phyloP scores from a whole-genome alignment of 2,329 filamentous ascomycete species.

The Davidsoniella virescens region DNA sequence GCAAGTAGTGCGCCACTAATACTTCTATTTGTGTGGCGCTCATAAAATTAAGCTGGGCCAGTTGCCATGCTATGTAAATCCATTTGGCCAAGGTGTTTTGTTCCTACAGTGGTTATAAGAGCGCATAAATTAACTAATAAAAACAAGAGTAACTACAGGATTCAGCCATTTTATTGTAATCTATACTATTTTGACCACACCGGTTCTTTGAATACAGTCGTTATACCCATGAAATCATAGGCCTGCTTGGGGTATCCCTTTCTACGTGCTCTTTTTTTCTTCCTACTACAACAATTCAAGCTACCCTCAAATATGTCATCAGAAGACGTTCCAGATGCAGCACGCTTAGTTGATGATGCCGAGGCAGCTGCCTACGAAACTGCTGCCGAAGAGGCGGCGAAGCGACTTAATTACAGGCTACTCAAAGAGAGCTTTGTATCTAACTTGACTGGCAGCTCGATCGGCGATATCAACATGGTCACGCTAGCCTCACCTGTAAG shows the following conservation, averaged over 20 bases:
- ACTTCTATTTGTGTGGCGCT: too few species aligned
- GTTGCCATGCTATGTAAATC: too few species aligned
- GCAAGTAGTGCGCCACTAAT: too few species aligned
- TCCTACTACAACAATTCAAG: not conserved
- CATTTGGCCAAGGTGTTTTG: too few species aligned
- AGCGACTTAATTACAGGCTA: conserved; percentile 54
- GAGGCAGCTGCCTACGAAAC: conserved; percentile 17
- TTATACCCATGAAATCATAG: not conserved
- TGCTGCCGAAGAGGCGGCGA: conserved; percentile 16
- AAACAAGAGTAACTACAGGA: not conserved
- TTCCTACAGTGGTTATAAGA: too few species aligned
- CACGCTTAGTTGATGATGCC: not conserved
- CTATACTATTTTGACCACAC: not conserved
- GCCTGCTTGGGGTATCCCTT: too few species aligned
- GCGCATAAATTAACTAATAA: too few species aligned
- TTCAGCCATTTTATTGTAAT: not conserved
- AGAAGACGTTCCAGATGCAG: not conserved
- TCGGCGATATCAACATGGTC: conserved; percentile 75
- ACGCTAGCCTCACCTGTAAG: conserved; percentile 72
- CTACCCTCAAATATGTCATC: not conserved
- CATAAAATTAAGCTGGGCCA: too few species aligned
- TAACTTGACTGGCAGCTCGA: conserved; percentile 66
- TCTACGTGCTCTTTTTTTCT: too few species aligned
- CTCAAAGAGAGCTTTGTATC: conserved; percentile 94
- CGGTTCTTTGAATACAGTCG: not conserved